A percentile compares a stretch with the other conserved stretches of the same genome.
phyloP scores from a whole-genome alignment of 192 early-diverging fungal genomes.

The Coemansia sp. region DNA sequence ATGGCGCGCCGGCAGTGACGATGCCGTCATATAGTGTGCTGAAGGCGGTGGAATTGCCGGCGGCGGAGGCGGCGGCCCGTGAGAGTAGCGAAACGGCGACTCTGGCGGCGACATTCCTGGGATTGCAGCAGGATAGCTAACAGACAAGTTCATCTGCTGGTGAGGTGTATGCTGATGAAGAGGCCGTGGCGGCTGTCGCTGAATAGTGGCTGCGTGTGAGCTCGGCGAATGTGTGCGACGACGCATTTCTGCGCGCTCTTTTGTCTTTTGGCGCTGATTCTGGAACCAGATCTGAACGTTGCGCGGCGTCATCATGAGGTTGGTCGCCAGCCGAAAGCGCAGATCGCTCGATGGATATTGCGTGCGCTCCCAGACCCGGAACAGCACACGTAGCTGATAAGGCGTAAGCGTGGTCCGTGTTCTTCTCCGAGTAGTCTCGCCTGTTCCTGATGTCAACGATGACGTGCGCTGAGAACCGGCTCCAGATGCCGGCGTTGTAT shows the following conservation, averaged over 20 bases:
- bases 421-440: conserved; percentile 39
- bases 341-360: conserved; percentile 73
- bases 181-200: conserved; percentile 12
- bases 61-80: conserved; percentile 44
- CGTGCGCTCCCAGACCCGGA: conserved; percentile 63
- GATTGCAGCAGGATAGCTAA: conserved; percentile 19
- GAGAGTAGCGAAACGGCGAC: conserved; percentile 46
- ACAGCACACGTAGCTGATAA: conserved; percentile 59
- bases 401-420: conserved; percentile 62
- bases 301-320: conserved; percentile 76
- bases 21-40: conserved; percentile 5
- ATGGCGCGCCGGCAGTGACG: conserved; percentile 19
- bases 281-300: conserved; percentile 94
- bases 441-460: conserved; percentile 10
- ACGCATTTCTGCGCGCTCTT: conserved; percentile 57
- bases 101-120: conserved; percentile 43
- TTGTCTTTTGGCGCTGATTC: conserved; percentile 78
- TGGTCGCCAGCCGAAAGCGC: conserved; percentile 68
- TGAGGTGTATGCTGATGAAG: conserved; percentile 6
- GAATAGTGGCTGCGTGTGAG: conserved; percentile 12
- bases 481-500: conserved; percentile 7
- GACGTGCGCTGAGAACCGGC: conserved; percentile 15
- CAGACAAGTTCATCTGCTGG: not conserved
- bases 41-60: conserved; percentile 33
- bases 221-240: conserved; percentile 52